Percentiles rank a stretch among this genome's conserved stretches.
Evolutionary conservation across 352 stramenopile species (phyloP).

Genomic region (Phytophthora crassamura): DNA sequence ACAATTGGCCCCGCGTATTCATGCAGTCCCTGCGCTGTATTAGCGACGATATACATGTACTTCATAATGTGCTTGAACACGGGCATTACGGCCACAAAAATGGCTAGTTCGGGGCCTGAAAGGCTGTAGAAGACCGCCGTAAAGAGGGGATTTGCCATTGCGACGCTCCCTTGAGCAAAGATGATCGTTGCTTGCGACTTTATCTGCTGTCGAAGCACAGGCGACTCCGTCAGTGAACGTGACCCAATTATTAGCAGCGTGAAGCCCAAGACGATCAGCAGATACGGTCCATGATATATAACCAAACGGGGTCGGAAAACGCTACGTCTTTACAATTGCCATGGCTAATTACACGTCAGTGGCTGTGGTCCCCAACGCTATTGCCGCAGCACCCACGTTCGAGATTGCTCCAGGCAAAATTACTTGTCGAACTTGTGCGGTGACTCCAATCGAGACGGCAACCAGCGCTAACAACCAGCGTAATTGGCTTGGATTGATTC

Average conservation of each 20-base stretch:
- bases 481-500: too few species aligned
- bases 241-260: constrained; percentile 15
- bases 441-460: constrained; percentile 8
- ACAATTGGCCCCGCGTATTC: constrained; percentile 32
- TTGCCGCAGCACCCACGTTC: background rate
- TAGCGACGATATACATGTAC: constrained; percentile 25
- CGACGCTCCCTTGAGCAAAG: constrained; percentile 16
- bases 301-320: constrained; percentile 36
- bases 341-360: constrained; percentile 9
- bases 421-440: constrained; percentile 20
- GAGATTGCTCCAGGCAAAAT: constrained; percentile 19
- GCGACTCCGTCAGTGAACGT: background rate
- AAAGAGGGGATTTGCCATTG: constrained; percentile 28
- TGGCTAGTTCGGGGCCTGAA: constrained; percentile 7
- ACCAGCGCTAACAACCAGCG: constrained; percentile 9
- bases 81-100: constrained; percentile 16
- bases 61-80: constrained; percentile 29
- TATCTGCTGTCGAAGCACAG: constrained; percentile 12
- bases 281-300: constrained; percentile 19
- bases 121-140: constrained; percentile 20
- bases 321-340: constrained; percentile 9
- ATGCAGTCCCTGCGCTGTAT: constrained; percentile 14
- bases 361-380: constrained; percentile 11
- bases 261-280: constrained; percentile 8
- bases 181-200: constrained; percentile 19